A percentile compares a stretch with the other conserved stretches of the same genome.
These are phyloP conservation scores for Phytophthora chlamydospora DNA, from an alignment of 352 stramenopile genomes.

Conservation along the genomic window DNA sequence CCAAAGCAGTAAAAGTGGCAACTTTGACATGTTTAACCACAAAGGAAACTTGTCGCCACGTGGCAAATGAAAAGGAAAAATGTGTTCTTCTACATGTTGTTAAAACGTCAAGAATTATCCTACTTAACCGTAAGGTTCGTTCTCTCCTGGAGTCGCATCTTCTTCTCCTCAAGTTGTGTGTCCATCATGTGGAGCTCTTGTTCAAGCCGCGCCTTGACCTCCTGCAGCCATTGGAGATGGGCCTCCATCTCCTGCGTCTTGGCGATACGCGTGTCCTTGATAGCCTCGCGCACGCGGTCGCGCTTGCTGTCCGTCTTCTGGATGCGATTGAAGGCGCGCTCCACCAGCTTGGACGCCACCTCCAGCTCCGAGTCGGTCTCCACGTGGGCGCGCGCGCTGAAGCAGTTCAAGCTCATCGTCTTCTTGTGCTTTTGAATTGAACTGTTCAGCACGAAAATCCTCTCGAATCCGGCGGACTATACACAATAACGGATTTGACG, in stretches of 20 bases:
- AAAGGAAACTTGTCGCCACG: constrained; percentile 5
- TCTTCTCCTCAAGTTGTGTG: constrained; percentile 58
- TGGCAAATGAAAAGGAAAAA: constrained; percentile 2
- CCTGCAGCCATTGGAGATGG: constrained; percentile 63
- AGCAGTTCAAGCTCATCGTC: constrained; percentile 74
- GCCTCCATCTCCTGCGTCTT: constrained; percentile 52
- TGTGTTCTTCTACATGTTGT: not conserved
- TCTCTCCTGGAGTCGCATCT: constrained; percentile 61
- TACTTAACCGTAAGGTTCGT: not conserved
- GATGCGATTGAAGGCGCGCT: constrained; percentile 60
- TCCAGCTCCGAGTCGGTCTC: constrained; percentile 74
- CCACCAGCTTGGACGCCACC: constrained; percentile 66
- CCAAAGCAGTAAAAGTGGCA: not conserved
- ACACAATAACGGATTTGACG: constrained; percentile 25
- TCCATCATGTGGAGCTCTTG: constrained; percentile 51
- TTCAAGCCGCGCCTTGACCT: constrained; percentile 56
- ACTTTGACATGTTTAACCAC: not conserved
- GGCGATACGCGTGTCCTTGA: constrained; percentile 39
- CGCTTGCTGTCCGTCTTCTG: constrained; percentile 61
- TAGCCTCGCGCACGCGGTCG: constrained; percentile 43
- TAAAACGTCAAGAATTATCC: not conserved
- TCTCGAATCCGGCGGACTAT: constrained; percentile 13
- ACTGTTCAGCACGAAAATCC: constrained; percentile 3
- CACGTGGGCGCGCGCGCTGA: constrained; percentile 55
- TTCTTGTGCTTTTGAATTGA: constrained; percentile 10